phyloP scores from a whole-genome alignment of 805 yeast species.

The Myxozyma vanderwaltii region DNA sequence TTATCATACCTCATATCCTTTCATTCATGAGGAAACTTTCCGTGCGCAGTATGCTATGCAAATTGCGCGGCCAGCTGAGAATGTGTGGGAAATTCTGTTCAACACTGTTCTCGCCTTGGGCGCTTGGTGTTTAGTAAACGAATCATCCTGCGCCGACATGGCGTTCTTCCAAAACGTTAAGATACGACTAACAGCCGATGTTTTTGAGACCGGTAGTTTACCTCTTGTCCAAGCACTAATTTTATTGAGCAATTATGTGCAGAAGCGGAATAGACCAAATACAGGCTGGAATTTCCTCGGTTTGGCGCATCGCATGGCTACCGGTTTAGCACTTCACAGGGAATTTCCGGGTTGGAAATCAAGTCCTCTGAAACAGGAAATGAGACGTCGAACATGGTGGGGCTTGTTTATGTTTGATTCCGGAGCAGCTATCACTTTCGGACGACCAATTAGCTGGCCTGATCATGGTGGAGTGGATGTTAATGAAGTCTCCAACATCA shows the following conservation, averaged over 20 bases:
- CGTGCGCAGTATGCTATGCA: constrained; percentile 51
- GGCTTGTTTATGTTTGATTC: constrained; percentile 64
- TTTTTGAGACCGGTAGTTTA: constrained; percentile 63
- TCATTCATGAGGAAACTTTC: constrained; percentile 58
- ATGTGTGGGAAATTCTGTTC: constrained; percentile 56
- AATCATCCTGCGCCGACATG: constrained; percentile 53
- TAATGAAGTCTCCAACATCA: constrained; percentile 53
- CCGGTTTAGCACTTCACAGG: constrained; percentile 62
- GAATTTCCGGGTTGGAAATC: constrained; percentile 51
- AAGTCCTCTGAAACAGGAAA: constrained; percentile 53
- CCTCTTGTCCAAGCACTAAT: constrained; percentile 57
- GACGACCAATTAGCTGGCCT: constrained; percentile 63
- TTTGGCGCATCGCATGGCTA: constrained; percentile 65
- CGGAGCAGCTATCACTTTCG: constrained; percentile 64
- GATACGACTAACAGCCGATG: constrained; percentile 47
- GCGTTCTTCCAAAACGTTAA: constrained; percentile 60
- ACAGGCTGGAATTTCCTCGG: constrained; percentile 72
- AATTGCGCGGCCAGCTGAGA: constrained; percentile 48
- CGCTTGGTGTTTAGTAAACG: constrained; percentile 65
- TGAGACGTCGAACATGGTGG: constrained; percentile 69
- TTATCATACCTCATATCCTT: constrained; percentile 65
- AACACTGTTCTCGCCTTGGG: constrained; percentile 68
- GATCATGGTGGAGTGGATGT: constrained; percentile 52
- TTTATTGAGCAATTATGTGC: constrained; percentile 61
- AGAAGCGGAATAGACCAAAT: constrained; percentile 65